Evolutionary conservation across 108 stramenopile species (phyloP).

Genomic region (Craspedostauros australis): DNA sequence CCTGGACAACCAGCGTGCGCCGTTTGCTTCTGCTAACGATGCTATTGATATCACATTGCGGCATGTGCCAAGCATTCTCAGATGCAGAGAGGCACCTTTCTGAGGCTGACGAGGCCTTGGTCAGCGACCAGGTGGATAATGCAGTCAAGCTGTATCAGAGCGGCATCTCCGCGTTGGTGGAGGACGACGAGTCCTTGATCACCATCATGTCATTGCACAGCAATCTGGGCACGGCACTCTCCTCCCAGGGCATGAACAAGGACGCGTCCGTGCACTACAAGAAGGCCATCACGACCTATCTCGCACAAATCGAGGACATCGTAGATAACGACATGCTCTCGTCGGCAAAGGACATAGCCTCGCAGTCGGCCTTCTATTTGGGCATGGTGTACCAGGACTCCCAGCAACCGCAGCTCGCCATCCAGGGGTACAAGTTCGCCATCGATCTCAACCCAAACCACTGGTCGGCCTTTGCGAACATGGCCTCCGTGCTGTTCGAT

Average conservation of each 20-base stretch:
- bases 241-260: conserved; percentile 19
- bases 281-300: conserved; percentile 23
- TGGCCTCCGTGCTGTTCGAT: conserved; percentile 55
- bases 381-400: conserved; percentile 65
- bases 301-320: conserved; percentile 19
- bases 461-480: conserved; percentile 61
- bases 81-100: no score
- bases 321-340: conserved; percentile 5
- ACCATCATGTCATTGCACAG: conserved; percentile 45
- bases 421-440: conserved; percentile 41
- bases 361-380: conserved; percentile 48
- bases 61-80: no score
- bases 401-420: conserved; percentile 10
- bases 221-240: conserved; percentile 42
- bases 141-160: conserved; percentile 26
- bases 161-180: conserved; percentile 12
- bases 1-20: no score
- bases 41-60: no score
- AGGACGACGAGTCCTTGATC: conserved; percentile 19
- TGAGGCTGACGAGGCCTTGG: conserved; percentile 1
- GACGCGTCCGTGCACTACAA: conserved; percentile 24
- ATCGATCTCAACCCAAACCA: conserved; percentile 48
- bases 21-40: no score
- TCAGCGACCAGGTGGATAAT: not conserved
- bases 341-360: conserved; percentile 31